Evolutionary conservation across 2,329 filamentous ascomycete genomes (phyloP), one percentile per base, ranked within the genome.

Genomic region (Ceratocystis variospora): DNA sequence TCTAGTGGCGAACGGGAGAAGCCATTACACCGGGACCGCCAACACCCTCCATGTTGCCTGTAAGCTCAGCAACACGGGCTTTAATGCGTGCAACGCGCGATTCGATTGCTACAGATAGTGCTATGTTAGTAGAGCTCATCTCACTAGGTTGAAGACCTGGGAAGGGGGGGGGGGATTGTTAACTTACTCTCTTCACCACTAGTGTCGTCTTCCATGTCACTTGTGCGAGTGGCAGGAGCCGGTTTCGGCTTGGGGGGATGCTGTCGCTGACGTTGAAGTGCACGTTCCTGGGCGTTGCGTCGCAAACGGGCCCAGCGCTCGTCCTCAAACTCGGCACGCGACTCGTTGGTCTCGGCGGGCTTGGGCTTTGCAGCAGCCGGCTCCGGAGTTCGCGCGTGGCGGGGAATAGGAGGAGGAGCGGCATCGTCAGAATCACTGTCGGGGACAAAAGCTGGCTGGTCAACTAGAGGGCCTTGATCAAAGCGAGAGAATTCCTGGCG

Each of bases 71-170:
- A 67, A 99, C 94, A 69, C 94, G 87, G 68, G 94, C 94, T 78
- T 96, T 97, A 82, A 99, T 99, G 69, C 94, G 89, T 62, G 94
- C 94, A 68, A 97, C 94, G 70, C 94, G 89, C 62, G 91, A 92
- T 76, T 99, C 94, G 72, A 97, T 97, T 45, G 92, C 90, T 95
- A 71, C 44, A n/a, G 65, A 28, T 12, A 53, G 55, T 62, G 50
- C 5, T 19, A 12, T 1, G 68, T 76, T 59, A 75, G 73, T 37
- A 62, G n/a, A 45, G 25, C 7, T 22, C 48, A 15, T 17, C n/a
- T 50, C 22, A 3, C 8, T 50, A n/a, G 28, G 46, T 8, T 25
- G 6, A 55, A 48, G 6, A 6, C 19, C 25, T 55, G 22, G 22
- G 31, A 3, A n/a, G 28, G 25, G 12, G 12, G 17, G 15, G 31